A percentile compares a stretch with the other conserved stretches of the same genome.
Evolutionary conservation across 2,329 filamentous ascomycete species (phyloP).

Genomic region (Beauveria brongniartii): DNA sequence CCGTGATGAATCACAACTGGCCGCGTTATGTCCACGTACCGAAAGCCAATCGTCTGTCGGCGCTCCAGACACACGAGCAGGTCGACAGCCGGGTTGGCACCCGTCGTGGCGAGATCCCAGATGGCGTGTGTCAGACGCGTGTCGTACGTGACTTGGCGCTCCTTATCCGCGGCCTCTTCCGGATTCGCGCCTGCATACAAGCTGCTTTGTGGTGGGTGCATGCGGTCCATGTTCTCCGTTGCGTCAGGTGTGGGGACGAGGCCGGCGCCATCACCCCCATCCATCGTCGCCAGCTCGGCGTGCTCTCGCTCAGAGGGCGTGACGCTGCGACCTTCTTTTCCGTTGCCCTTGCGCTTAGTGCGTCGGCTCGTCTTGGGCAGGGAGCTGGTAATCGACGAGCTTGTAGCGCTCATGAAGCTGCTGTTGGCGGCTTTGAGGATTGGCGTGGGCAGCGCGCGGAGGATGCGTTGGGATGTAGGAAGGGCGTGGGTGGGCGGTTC

Average conservation of each 20-base stretch:
- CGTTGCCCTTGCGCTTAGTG: constrained; percentile 49
- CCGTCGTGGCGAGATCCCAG: constrained; percentile 85
- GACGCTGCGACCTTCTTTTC: constrained; percentile 28
- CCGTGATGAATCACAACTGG: constrained; percentile 93
- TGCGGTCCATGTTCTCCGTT: constrained; percentile 42
- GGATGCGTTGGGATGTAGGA: constrained; percentile 83
- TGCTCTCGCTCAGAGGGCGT: constrained; percentile 45
- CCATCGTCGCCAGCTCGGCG: constrained; percentile 15
- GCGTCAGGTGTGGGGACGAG: constrained; percentile 21
- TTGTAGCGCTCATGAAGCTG: constrained; percentile 88
- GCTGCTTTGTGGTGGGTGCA: constrained; percentile 25
- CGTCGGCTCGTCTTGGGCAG: constrained; percentile 59
- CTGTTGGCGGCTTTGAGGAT: constrained; percentile 92
- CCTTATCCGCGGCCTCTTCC: constrained; percentile 57
- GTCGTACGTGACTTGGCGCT: constrained; percentile 71
- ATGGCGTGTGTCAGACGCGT: constrained; percentile 82
- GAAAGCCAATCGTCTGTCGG: constrained; percentile 84
- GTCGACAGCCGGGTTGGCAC: constrained; percentile 90
- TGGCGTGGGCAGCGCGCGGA: constrained; percentile 81
- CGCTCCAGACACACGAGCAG: constrained; percentile 87
- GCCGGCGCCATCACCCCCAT: constrained; percentile 17
- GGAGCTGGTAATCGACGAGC: constrained; percentile 73
- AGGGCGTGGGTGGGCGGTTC: constrained; percentile 77
- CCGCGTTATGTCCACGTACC: constrained; percentile 91
- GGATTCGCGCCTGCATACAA: constrained; percentile 33